phyloP scores from a whole-genome alignment of 768 basidiomycete species.

The Clitopilus passeckerianus region DNA sequence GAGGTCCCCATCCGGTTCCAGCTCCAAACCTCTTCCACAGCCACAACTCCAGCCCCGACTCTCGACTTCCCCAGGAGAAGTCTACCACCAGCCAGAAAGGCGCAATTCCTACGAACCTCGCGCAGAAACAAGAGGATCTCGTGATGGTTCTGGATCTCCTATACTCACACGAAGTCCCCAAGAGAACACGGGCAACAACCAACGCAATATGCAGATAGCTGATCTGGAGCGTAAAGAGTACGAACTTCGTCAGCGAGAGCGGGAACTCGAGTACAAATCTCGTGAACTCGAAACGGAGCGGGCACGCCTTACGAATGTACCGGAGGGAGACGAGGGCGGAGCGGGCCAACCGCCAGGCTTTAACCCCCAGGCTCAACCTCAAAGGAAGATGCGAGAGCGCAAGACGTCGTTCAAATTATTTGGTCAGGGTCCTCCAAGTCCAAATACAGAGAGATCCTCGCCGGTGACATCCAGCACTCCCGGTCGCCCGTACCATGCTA shows the following conservation, averaged over 20 bases:
- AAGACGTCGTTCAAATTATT: slow-evolving; percentile 29
- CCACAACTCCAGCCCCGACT: slow-evolving; percentile 10
- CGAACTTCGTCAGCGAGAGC: slow-evolving; percentile 45
- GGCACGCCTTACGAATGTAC: slow-evolving; percentile 31
- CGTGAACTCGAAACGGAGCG: slow-evolving; percentile 52
- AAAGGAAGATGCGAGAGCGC: slow-evolving; percentile 25
- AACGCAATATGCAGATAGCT: not conserved
- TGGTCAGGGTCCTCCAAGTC: slow-evolving; percentile 17
- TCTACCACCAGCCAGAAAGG: not conserved
- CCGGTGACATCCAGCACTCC: slow-evolving; percentile 5
- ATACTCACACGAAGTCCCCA: not conserved
- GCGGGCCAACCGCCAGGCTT: not conserved
- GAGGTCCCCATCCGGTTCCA: slow-evolving; percentile 27
- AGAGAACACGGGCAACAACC: not conserved
- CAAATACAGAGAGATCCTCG: not conserved
- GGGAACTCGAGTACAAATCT: slow-evolving; percentile 51
- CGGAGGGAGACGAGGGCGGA: slow-evolving; percentile 18
- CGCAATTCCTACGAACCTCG: not conserved
- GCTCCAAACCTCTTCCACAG: slow-evolving; percentile 14
- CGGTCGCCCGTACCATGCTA: slow-evolving; percentile 4
- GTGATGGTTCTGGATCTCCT: not conserved
- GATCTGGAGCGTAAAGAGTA: slow-evolving; percentile 49
- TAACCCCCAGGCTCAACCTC: slow-evolving; percentile 11
- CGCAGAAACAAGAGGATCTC: not conserved
- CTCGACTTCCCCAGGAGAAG: not conserved